Percentiles rank a stretch among this genome's conserved stretches.
phyloP scores from a whole-genome alignment of 192 early-diverging fungal species.

The Backusella circina region DNA sequence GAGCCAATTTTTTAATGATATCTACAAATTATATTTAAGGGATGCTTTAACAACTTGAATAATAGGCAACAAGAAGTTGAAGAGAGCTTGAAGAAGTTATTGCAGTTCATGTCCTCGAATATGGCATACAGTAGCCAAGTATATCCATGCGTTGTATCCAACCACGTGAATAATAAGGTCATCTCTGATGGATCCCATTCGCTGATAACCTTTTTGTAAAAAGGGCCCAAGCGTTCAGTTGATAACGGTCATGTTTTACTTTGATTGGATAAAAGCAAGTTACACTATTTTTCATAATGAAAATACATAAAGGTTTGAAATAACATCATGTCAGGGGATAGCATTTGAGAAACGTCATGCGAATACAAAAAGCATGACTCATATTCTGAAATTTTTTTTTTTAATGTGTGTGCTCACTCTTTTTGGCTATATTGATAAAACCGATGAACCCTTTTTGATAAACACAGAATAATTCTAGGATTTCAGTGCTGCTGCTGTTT shows the following conservation, averaged over 20 bases:
- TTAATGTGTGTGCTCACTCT: too few species aligned
- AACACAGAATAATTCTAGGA: too few species aligned
- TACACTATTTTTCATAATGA: background rate
- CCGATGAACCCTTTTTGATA: too few species aligned
- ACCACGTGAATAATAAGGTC: background rate
- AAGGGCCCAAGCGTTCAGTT: background rate
- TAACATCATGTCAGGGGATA: background rate
- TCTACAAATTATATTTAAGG: background rate
- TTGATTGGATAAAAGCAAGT: background rate
- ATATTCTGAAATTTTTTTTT: background rate
- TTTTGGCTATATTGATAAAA: background rate
- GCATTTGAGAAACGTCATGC: background rate
- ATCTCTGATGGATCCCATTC: background rate
- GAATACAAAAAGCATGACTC: background rate
- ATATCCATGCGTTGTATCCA: too few species aligned
- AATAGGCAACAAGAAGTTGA: too few species aligned
- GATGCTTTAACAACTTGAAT: background rate
- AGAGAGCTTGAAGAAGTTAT: too few species aligned
- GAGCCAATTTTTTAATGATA: too few species aligned
- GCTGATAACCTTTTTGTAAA: background rate
- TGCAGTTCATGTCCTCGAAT: too few species aligned
- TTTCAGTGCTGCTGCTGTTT: background rate
- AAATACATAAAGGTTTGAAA: background rate
- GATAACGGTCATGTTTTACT: background rate
- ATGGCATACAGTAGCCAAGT: too few species aligned